A percentile compares a stretch with the other conserved stretches of the same genome.
These are phyloP conservation scores for Hypoxylon crocopeplum DNA, from an alignment of 495 filamentous ascomycete species.

Conservation along the genomic window DNA sequence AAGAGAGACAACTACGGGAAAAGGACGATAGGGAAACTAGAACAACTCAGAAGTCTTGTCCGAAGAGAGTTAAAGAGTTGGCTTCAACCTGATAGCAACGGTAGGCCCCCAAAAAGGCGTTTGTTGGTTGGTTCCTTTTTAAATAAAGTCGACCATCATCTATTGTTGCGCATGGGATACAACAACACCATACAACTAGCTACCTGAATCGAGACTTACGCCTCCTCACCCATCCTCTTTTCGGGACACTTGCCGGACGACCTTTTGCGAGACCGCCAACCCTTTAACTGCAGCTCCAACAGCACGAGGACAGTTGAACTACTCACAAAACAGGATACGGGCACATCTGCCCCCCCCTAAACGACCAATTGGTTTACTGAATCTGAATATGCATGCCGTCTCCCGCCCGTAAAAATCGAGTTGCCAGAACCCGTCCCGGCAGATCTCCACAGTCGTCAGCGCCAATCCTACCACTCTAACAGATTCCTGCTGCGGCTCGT, in stretches of 20 bases:
- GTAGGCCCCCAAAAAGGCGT: slow-evolving; percentile 23
- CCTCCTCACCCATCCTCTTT: slow-evolving; percentile 22
- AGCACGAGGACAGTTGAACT: not conserved
- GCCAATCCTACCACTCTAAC: slow-evolving; percentile 36
- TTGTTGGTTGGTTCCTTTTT: slow-evolving; percentile 32
- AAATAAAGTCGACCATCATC: slow-evolving; percentile 15
- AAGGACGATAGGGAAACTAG: slow-evolving; percentile 19
- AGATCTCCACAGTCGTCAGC: slow-evolving; percentile 36
- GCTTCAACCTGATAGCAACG: slow-evolving; percentile 25
- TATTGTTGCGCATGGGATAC: slow-evolving; percentile 35
- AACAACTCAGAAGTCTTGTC: slow-evolving; percentile 16
- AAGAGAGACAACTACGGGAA: slow-evolving; percentile 22
- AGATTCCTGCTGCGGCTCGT: slow-evolving; percentile 32
- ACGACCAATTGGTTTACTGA: slow-evolving; percentile 40
- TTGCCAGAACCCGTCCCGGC: slow-evolving; percentile 34
- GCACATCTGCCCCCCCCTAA: slow-evolving; percentile 29
- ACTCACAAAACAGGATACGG: slow-evolving; percentile 29
- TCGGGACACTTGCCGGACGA: slow-evolving; percentile 31
- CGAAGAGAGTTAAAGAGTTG: slow-evolving; percentile 23
- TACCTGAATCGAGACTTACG: slow-evolving; percentile 28
- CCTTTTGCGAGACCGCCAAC: slow-evolving; percentile 22
- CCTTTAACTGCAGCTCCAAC: slow-evolving; percentile 27
- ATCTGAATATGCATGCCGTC: slow-evolving; percentile 42
- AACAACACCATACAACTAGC: slow-evolving; percentile 28
- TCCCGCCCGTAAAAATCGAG: slow-evolving; percentile 42